Evolutionary conservation across 2,329 filamentous ascomycete genomes (phyloP), one percentile per base, ranked within the genome.

Genomic region (Aurifilum marmelostoma): DNA sequence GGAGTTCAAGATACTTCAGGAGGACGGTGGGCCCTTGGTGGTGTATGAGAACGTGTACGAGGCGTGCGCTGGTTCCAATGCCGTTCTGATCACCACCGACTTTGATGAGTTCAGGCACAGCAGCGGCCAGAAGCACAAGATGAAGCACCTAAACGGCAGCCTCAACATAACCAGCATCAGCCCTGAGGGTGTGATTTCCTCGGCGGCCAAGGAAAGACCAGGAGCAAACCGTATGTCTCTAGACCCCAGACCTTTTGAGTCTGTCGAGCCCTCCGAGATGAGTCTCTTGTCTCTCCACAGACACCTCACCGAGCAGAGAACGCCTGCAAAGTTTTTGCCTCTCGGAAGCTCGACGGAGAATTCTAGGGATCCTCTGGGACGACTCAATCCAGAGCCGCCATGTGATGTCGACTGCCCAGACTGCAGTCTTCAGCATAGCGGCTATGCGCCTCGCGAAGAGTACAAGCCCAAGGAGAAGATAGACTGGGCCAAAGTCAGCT

Each of bases 41-140:
- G 81, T 87, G 41, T 84, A 85, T 73, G 79, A 78, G 8, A 81
- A 83, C 68, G 82, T 80, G 39, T 83, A 87, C 71, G 80, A 82
- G 50, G 85, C 85, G 27, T 87, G 85, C 74, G 73, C 79, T 54
- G 79, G 75, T 58, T 83, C 82, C 74, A 81, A 84, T 58, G 85
- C 85, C 50, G 77, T 87, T 58, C 78, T 87, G 69, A 84, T 87
- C 74, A 83, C 83, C n/a, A 87, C 85, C 64, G 84, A 87, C 69
- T 86, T 85, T 71, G 84, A 87, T 73, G 84, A 87, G 79, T 87
- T 87, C 67, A 73, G 69, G 54, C 73, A 72, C 27, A 67, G 67
- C 41, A 68, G 70, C 61, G 63, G 43, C 24, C 39, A 39, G 32
- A 39, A 59, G 39, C 37, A 59, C 0, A 29, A 65, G 14, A 29